Conservation (phyloP, 23 red algal species). For the Agarophyton chilense region DNA sequence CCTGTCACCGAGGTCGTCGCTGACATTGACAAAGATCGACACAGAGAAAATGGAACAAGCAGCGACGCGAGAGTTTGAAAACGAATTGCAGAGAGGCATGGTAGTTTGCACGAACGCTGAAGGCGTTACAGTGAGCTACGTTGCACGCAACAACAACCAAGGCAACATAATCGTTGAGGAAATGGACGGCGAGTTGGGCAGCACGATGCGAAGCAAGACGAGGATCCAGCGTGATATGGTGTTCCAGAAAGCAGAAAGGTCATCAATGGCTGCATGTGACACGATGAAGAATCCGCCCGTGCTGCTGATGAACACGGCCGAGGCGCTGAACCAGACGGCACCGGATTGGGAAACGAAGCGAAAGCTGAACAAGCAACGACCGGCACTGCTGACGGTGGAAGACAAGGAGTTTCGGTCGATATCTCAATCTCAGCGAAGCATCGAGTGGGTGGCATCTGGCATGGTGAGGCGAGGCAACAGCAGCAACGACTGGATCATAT, state of each 20-base stretch:
- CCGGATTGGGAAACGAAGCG: constrained; percentile 30
- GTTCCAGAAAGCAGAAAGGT: not conserved
- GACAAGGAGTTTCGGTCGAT: not conserved
- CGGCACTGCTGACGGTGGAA: not conserved
- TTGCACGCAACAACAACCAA: constrained; percentile 18
- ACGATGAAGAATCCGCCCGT: not conserved
- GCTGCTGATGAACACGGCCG: constrained; percentile 15
- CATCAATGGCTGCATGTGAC: not conserved
- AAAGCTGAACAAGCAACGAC: constrained; percentile 11
- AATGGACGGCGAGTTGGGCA: not conserved
- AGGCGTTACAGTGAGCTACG: constrained; percentile 3
- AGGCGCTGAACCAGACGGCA: not conserved
- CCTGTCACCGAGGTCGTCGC: not conserved
- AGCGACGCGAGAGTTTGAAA: not conserved
- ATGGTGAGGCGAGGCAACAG: not conserved
- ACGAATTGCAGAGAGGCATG: constrained; percentile 3
- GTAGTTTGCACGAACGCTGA: not conserved
- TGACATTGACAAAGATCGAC: constrained; percentile 8
- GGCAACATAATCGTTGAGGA: not conserved
- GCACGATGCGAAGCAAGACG: not conserved
- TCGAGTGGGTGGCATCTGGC: not conserved
- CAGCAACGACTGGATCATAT: not conserved
- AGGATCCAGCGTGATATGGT: not conserved
- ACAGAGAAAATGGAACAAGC: not conserved
- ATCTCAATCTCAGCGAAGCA: constrained; percentile 10